A percentile compares a stretch with the other conserved stretches of the same genome.
phyloP scores from a whole-genome alignment of 306 rosid genomes.

The Medicago lupulina region DNA sequence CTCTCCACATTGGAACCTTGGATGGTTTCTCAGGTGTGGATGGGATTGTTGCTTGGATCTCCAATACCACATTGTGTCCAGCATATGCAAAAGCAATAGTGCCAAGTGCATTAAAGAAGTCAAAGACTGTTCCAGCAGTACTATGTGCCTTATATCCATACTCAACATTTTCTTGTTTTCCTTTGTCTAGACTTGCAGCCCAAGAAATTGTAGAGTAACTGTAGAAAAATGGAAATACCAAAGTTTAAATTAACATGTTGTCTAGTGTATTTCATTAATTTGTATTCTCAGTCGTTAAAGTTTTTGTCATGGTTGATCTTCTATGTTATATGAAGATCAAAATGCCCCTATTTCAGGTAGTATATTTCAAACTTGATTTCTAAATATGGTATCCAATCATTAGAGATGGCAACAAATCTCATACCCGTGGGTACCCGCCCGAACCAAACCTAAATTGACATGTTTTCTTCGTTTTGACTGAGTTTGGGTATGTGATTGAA shows the following conservation, averaged over 20 bases:
- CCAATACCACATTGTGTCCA: conserved; percentile 94
- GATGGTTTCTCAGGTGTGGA: conserved; percentile 93
- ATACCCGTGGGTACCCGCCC: no score
- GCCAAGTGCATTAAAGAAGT: conserved; percentile 79
- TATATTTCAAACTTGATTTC: no score
- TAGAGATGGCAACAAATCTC: no score
- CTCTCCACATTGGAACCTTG: conserved; percentile 94
- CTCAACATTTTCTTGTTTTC: conserved; percentile 61
- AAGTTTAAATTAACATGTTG: not conserved
- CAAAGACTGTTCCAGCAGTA: conserved; percentile 59
- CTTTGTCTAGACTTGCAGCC: conserved; percentile 67
- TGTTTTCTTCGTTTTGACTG: no score
- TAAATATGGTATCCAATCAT: no score
- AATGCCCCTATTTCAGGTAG: no score
- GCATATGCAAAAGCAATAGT: conserved; percentile 90
- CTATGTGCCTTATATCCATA: conserved; percentile 59
- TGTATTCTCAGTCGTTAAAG: not conserved
- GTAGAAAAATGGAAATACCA: conserved; percentile 32
- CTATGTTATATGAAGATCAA: not conserved
- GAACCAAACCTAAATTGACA: no score
- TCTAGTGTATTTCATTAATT: no score
- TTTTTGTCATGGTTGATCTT: no score
- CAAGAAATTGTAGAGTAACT: conserved; percentile 96
- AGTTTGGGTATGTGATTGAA: no score
- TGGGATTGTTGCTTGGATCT: conserved; percentile 95